These are phyloP conservation scores for Cucumis hystrix DNA, from an alignment of 306 rosid species.

Conservation along the genomic window DNA sequence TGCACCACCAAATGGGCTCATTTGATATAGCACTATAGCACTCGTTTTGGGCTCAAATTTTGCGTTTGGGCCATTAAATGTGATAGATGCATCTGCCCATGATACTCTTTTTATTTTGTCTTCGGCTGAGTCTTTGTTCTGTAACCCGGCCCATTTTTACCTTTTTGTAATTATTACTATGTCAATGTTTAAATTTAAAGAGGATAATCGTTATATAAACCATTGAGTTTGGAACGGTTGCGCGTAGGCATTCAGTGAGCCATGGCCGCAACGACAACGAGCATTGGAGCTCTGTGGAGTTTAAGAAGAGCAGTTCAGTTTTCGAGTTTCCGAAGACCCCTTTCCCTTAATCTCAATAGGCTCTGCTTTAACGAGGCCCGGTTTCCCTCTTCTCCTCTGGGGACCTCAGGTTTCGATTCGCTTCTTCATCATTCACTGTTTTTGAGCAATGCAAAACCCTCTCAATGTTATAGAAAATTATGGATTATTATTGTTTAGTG, in stretches of 20 bases:
- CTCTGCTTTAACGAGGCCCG: slow-evolving; percentile 24
- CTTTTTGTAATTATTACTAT: too few relatives aligned
- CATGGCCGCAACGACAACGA: slow-evolving; percentile 54
- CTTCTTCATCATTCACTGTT: neutral
- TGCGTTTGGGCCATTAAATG: too few relatives aligned
- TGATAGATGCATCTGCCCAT: too few relatives aligned
- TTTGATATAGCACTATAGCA: too few relatives aligned
- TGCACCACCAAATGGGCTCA: too few relatives aligned
- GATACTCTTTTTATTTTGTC: too few relatives aligned
- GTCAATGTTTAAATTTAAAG: too few relatives aligned
- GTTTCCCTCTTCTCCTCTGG: slow-evolving; percentile 21
- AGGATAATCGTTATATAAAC: too few relatives aligned
- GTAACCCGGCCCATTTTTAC: too few relatives aligned
- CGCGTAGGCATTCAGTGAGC: neutral
- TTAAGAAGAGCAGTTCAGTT: slow-evolving; percentile 25
- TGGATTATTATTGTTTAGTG: neutral
- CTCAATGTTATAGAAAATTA: neutral
- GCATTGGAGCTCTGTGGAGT: slow-evolving; percentile 29
- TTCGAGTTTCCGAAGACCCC: slow-evolving; percentile 19
- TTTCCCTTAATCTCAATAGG: slow-evolving; percentile 10
- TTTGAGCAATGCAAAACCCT: neutral
- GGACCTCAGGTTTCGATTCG: slow-evolving; percentile 40
- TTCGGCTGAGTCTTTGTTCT: too few relatives aligned
- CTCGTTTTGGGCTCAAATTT: too few relatives aligned
- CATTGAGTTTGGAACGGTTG: too few relatives aligned